Evolutionary conservation across 495 filamentous ascomycete genomes (phyloP), one percentile per base, ranked within the genome.

Genomic region (Pseudoneurospora amorphoporcata): DNA sequence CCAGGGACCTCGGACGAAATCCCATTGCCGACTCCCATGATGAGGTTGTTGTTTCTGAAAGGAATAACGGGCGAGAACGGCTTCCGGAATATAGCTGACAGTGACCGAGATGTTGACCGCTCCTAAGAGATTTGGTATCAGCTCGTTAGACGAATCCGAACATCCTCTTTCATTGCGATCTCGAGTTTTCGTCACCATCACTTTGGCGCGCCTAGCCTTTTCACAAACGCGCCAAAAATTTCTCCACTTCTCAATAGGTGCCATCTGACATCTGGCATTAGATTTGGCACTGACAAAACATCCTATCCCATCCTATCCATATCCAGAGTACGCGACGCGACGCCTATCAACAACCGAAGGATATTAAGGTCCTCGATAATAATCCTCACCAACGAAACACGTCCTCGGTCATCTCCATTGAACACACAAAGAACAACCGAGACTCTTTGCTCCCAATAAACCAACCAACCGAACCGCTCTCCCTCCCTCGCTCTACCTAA

Each of bases 1-100:
- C 45, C n/a, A 35, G 29, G 32, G 35, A 71, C 41, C 75, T 71
- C 77, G 75, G 76, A 79, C 74, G 75, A 73, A 76, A 75, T 75
- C 37, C 43, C 58, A 38, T 38, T 65, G 53, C 53, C 32, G 53
- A 65, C 37, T 65, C 29, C 29, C 14, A 65, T 65, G 14, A 35
- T 35, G 14, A 65, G 14, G 53, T 12, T 3, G 53, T 35, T 37
- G 7, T 17, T 0, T 2, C 3, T 0, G 23, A 35, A 7, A 17
- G 10, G 14, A 65, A 65, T 8, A 35, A 65, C 14, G 53, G 53
- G 29, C 53, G 53, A 32, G 3, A 17, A 65, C 16, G 29, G 29
- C 1, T 32, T 32, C 7, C 1, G 0, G 32, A 32, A 17, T 17
- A 12, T 65, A 29, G 29, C 3, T 65, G 29, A 32, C 16, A 65